Conservation (phyloP, 345 rosid species). For the Populus tremula region DNA sequence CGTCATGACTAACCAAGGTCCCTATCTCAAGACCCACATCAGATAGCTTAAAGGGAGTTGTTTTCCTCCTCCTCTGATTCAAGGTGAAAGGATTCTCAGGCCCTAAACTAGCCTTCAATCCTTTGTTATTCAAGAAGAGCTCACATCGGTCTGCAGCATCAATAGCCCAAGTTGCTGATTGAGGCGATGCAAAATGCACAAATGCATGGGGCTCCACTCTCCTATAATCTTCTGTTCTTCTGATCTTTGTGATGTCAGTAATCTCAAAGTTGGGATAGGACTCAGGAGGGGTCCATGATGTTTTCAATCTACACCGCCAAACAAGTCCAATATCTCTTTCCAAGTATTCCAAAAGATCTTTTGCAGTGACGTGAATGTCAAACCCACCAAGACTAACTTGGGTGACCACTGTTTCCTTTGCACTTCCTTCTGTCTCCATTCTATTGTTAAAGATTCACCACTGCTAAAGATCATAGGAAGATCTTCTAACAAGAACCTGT, state of each 20-base stretch:
- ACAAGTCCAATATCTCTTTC: slow-evolving; percentile 55
- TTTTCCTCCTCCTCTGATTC: slow-evolving; percentile 64
- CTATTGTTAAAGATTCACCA: not conserved
- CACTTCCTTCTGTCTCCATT: slow-evolving; percentile 22
- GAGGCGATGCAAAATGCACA: slow-evolving; percentile 69
- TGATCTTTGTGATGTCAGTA: slow-evolving; percentile 22
- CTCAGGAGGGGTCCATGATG: slow-evolving; percentile 83
- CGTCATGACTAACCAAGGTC: slow-evolving; percentile 41
- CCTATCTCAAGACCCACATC: slow-evolving; percentile 66
- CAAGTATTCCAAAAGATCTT: slow-evolving; percentile 54
- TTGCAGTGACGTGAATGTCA: slow-evolving; percentile 47
- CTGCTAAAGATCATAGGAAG: not conserved
- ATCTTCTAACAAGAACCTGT: not conserved
- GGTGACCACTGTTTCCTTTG: slow-evolving; percentile 50
- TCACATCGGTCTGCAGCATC: slow-evolving; percentile 48
- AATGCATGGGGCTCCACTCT: slow-evolving; percentile 83
- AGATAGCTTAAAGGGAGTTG: slow-evolving; percentile 51
- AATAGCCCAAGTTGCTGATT: slow-evolving; percentile 40
- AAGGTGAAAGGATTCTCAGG: slow-evolving; percentile 60
- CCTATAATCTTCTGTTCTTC: slow-evolving; percentile 35
- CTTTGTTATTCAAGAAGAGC: slow-evolving; percentile 42
- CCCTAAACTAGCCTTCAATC: slow-evolving; percentile 66
- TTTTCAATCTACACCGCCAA: slow-evolving; percentile 79
- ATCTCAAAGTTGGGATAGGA: slow-evolving; percentile 66
- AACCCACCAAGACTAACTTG: slow-evolving; percentile 85